Conservation (phyloP, 2,329 filamentous ascomycete species). For the Aspergillus quadrilineatus region DNA sequence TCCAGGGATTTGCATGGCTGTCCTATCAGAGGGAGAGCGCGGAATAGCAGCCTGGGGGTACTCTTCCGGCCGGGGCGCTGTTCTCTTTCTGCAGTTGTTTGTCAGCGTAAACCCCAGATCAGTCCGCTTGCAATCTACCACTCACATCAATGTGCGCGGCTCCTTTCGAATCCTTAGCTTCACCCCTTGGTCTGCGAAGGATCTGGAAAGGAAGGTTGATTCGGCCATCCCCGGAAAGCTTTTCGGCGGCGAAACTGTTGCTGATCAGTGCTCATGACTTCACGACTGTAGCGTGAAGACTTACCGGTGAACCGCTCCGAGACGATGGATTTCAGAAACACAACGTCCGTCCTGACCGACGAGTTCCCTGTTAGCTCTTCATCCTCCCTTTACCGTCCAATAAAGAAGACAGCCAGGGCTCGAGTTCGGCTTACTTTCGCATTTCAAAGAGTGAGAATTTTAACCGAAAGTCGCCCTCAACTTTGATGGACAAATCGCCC, state of each 20-base stretch:
- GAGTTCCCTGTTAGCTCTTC: conserved; percentile 19
- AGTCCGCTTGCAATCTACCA: conserved; percentile 7
- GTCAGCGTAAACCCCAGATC: conserved; percentile 15
- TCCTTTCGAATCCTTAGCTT: conserved; percentile 81
- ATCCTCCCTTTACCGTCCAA: not conserved
- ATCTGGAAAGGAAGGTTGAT: conserved; percentile 76
- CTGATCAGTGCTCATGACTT: conserved; percentile 14
- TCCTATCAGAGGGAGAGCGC: conserved; percentile 40
- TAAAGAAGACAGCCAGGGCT: not conserved
- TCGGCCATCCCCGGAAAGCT: conserved; percentile 77
- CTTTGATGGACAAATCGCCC: conserved; percentile 76
- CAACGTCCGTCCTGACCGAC: conserved; percentile 42
- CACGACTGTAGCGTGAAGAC: not conserved
- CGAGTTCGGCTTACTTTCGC: conserved; percentile 49
- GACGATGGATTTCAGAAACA: conserved; percentile 54
- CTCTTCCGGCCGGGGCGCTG: conserved; percentile 39
- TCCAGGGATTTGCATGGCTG: conserved; percentile 36
- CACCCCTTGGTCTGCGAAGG: conserved; percentile 84
- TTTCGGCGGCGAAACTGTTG: conserved; percentile 54
- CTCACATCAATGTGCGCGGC: conserved; percentile 58
- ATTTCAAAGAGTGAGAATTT: conserved; percentile 78
- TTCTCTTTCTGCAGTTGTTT: conserved; percentile 37
- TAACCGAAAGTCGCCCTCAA: conserved; percentile 69
- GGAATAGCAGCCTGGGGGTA: conserved; percentile 37
- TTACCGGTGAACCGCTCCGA: conserved; percentile 70